A percentile compares a stretch with the other conserved stretches of the same genome.
phyloP scores from a whole-genome alignment of 148 eudicot species.

The Camellia sinensis region DNA sequence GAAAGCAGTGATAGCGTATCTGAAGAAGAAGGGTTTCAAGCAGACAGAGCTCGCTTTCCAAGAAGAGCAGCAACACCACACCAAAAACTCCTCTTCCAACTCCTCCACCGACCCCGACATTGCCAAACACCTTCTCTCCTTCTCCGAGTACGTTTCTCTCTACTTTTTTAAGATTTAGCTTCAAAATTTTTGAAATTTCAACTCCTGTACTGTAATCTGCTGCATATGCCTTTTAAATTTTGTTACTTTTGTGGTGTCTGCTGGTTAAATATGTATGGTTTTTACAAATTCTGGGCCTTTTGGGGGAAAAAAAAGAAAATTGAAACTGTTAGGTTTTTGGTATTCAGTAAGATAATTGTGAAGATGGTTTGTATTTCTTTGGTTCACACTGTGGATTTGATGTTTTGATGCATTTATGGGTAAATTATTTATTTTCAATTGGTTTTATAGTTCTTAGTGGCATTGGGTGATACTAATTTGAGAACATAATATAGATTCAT shows the following conservation, averaged over 20 bases:
- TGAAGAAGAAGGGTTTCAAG: slow-evolving; percentile 87
- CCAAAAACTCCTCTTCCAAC: slow-evolving; percentile 38
- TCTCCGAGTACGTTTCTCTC: slow-evolving; percentile 41
- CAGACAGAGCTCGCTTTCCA: slow-evolving; percentile 76
- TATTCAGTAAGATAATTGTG: too few species aligned
- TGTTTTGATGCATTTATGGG: too few species aligned
- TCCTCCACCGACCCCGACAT: slow-evolving; percentile 63
- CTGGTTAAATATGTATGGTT: neutral
- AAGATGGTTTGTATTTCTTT: too few species aligned
- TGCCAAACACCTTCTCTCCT: slow-evolving; percentile 57
- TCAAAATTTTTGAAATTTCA: neutral
- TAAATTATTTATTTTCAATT: too few species aligned
- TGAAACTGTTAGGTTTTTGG: too few species aligned
- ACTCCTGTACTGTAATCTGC: neutral
- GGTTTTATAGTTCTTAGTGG: too few species aligned
- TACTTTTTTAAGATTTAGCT: slow-evolving; percentile 8
- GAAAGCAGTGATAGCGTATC: slow-evolving; percentile 70
- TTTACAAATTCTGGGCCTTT: too few species aligned
- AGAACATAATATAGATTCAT: too few species aligned
- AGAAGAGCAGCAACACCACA: slow-evolving; percentile 58
- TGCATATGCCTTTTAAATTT: neutral
- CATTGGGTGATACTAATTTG: too few species aligned
- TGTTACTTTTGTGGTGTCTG: neutral
- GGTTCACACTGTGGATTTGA: too few species aligned
- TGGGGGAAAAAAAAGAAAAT: too few species aligned